A percentile compares a stretch with the other conserved stretches of the same genome.
Evolutionary conservation across 2,329 filamentous ascomycete species (phyloP).

Genomic region (Aspergillus ustus): DNA sequence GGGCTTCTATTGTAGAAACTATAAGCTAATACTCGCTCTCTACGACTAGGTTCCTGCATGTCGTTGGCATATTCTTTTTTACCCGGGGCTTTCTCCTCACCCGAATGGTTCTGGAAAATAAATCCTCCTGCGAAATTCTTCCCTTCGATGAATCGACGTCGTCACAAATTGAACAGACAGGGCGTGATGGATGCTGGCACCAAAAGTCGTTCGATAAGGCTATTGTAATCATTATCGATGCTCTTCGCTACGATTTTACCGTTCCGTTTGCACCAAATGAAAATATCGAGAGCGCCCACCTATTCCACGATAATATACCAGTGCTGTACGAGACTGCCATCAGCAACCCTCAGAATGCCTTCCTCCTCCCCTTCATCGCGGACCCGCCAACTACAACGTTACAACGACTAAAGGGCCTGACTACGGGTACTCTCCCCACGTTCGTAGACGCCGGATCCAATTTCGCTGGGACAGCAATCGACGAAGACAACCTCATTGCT

Average conservation of each 20-base stretch:
- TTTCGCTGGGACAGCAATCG: constrained; percentile 92
- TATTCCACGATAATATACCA: constrained; percentile 87
- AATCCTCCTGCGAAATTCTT: constrained; percentile 70
- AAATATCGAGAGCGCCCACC: constrained; percentile 53
- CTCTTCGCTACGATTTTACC: constrained; percentile 94
- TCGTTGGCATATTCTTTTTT: constrained; percentile 85
- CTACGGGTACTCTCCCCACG: constrained; percentile 91
- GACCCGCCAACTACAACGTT: constrained; percentile 94
- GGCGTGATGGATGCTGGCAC: constrained; percentile 85
- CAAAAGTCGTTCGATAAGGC: constrained; percentile 91
- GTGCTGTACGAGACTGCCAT: constrained; percentile 83
- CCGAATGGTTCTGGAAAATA: constrained; percentile 76
- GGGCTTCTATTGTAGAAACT: constrained; percentile 8
- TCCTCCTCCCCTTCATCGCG: constrained; percentile 92
- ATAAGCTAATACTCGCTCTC: constrained; percentile 1
- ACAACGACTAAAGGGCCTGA: constrained; percentile 89
- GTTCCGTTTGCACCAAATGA: constrained; percentile 68
- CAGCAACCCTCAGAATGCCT: constrained; percentile 76
- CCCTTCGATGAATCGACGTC: constrained; percentile 60
- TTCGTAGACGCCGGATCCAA: constrained; percentile 94
- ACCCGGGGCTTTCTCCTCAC: constrained; percentile 94
- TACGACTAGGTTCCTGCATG: constrained; percentile 66
- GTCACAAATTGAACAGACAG: constrained; percentile 26
- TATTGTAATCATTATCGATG: constrained; percentile 88
- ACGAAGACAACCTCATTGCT: constrained; percentile 80